phyloP scores from a whole-genome alignment of 495 filamentous ascomycete species.

The Penicillium waksmanii region DNA sequence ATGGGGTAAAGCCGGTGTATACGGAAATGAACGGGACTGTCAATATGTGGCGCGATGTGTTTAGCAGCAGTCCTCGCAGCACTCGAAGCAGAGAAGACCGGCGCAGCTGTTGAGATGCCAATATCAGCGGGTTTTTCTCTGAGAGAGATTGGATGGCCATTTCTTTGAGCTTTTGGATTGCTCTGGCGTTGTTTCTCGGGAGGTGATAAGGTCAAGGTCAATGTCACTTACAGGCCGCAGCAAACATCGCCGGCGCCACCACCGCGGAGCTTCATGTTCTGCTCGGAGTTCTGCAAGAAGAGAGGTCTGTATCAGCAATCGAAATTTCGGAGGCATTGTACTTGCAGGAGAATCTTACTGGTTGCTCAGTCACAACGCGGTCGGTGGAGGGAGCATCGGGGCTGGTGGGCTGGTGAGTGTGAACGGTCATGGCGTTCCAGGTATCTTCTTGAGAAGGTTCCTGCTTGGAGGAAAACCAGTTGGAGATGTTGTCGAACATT shows the following conservation, averaged over 20 bases:
- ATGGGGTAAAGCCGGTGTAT: too few relatives aligned
- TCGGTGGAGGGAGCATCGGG: constrained; percentile 35
- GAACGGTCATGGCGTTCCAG: constrained; percentile 41
- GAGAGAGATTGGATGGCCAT: neutral
- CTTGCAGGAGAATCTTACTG: constrained; percentile 27
- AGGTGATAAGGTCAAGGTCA: too few relatives aligned
- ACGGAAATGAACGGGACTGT: too few relatives aligned
- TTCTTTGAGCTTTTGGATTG: neutral
- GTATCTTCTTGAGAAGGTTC: constrained; percentile 26
- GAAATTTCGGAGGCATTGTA: neutral
- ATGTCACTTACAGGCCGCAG: constrained; percentile 48
- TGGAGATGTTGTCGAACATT: constrained; percentile 44
- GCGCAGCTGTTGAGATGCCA: constrained; percentile 36
- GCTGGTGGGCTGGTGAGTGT: constrained; percentile 40
- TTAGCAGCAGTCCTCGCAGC: constrained; percentile 39
- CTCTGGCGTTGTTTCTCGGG: neutral
- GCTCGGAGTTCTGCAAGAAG: constrained; percentile 33
- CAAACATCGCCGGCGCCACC: constrained; percentile 46
- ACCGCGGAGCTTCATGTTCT: constrained; percentile 47
- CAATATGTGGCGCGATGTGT: neutral
- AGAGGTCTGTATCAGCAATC: neutral
- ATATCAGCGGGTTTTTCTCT: neutral
- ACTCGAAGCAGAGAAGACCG: constrained; percentile 50
- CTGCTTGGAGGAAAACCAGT: constrained; percentile 43
- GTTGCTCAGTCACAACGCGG: constrained; percentile 38